These are phyloP conservation scores for Cryphonectria carpinicola DNA, from an alignment of 2,329 filamentous ascomycete species.

Conservation along the genomic window DNA sequence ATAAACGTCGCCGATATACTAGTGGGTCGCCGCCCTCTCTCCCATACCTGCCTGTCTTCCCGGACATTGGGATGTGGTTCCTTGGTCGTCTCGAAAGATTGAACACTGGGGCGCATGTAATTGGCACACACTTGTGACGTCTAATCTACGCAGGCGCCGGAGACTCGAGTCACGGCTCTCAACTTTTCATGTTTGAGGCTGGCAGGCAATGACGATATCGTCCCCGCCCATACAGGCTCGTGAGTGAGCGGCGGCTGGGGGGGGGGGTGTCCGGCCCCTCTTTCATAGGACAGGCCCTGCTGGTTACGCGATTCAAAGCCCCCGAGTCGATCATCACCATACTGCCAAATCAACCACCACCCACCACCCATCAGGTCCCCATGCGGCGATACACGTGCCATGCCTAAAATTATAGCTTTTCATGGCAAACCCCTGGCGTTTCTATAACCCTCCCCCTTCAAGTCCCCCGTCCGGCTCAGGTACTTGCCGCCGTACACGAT, in stretches of 20 bases:
- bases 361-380: too few species aligned
- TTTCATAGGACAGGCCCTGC: neutral
- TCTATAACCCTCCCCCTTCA: too few species aligned
- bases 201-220: neutral
- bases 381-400: too few species aligned
- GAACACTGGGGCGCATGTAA: neutral
- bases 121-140: neutral
- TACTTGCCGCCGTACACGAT: neutral
- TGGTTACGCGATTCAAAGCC: neutral
- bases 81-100: neutral
- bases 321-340: neutral
- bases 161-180: neutral
- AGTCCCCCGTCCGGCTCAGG: too few species aligned
- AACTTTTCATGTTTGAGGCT: neutral
- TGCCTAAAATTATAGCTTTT: too few species aligned
- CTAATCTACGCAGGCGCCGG: neutral
- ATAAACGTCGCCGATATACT: neutral
- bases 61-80: neutral
- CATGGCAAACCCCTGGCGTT: too few species aligned
- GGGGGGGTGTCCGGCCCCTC: too few species aligned
- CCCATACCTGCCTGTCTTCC: neutral
- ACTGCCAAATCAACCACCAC: too few species aligned
- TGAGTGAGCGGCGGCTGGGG: neutral
- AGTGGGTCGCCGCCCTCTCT: neutral
- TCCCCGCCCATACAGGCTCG: neutral